These are phyloP conservation scores for Raffaelea deltoideospora DNA, from an alignment of 2,329 filamentous ascomycete species.

Conservation along the genomic window DNA sequence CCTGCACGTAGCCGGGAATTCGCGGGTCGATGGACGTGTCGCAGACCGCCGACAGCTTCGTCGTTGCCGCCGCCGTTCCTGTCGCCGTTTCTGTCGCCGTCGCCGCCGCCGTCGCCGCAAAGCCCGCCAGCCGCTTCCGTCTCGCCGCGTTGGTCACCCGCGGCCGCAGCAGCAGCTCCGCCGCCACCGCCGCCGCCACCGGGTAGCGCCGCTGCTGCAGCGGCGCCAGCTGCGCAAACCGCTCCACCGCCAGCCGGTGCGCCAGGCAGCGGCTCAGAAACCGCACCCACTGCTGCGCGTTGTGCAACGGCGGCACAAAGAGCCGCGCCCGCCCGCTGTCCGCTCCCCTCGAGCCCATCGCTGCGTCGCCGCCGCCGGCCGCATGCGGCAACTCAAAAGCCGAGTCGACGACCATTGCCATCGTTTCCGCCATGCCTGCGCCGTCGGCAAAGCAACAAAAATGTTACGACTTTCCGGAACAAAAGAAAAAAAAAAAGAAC, in stretches of 20 bases:
- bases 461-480: too few relatives aligned
- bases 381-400: too few relatives aligned
- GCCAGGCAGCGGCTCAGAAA: conserved; percentile 36
- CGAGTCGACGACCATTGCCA: too few relatives aligned
- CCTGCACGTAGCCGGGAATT: conserved; percentile 42
- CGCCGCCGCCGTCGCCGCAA: background rate
- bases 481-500: too few relatives aligned
- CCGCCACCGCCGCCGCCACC: conserved; percentile 33
- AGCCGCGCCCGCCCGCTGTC: conserved; percentile 3
- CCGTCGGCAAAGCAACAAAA: too few relatives aligned
- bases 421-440: too few relatives aligned
- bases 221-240: conserved; percentile 35
- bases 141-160: too few relatives aligned
- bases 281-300: conserved; percentile 27
- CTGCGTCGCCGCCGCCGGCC: background rate
- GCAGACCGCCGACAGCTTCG: conserved; percentile 14
- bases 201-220: conserved; percentile 36
- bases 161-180: conserved; percentile 44
- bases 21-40: conserved; percentile 40
- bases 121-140: background rate
- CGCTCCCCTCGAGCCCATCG: background rate
- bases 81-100: background rate
- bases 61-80: background rate
- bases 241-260: conserved; percentile 34
- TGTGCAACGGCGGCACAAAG: conserved; percentile 5